Conservation (phyloP, 2,329 filamentous ascomycete genomes). For the Dactylellina parvicollis region DNA sequence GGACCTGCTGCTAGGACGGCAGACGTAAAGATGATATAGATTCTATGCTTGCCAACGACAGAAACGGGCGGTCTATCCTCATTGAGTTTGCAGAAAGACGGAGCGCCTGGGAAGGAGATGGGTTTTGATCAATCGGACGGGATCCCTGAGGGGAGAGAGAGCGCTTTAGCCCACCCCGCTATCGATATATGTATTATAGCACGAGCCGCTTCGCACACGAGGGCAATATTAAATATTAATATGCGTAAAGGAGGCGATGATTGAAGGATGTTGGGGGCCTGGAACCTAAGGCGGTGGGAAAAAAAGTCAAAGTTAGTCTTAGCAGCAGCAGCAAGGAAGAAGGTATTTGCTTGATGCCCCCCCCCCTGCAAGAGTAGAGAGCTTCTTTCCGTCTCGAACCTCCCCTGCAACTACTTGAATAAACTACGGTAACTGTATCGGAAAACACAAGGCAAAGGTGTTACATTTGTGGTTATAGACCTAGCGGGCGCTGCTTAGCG, state of each 20-base stretch:
- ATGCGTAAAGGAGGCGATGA: slow-evolving; percentile 1
- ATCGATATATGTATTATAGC: slow-evolving; percentile 6
- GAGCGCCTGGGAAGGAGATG: background rate
- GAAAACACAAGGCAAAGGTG: slow-evolving; percentile 19
- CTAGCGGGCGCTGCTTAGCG: slow-evolving; percentile 14
- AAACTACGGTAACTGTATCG: slow-evolving; percentile 2
- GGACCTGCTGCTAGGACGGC: slow-evolving; percentile 1
- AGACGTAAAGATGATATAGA: slow-evolving; percentile 5
- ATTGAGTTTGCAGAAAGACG: slow-evolving; percentile 26
- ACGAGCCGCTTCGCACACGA: slow-evolving; percentile 1
- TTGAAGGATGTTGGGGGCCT: slow-evolving; percentile 1
- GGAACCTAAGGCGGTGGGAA: slow-evolving; percentile 6
- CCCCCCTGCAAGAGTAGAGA: background rate
- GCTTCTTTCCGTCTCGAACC: background rate
- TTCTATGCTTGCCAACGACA: slow-evolving; percentile 1
- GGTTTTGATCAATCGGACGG: background rate
- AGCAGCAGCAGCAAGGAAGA: background rate
- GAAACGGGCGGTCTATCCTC: slow-evolving; percentile 4
- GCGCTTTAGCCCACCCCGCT: background rate
- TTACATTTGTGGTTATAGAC: slow-evolving; percentile 13
- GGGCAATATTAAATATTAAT: too few relatives aligned
- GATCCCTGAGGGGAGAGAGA: background rate
- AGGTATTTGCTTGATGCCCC: background rate
- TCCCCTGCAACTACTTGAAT: background rate
- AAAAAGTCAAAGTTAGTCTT: background rate